Evolutionary conservation across 495 filamentous ascomycete species (phyloP).

Genomic region (Saxophila tyrrhenica): DNA sequence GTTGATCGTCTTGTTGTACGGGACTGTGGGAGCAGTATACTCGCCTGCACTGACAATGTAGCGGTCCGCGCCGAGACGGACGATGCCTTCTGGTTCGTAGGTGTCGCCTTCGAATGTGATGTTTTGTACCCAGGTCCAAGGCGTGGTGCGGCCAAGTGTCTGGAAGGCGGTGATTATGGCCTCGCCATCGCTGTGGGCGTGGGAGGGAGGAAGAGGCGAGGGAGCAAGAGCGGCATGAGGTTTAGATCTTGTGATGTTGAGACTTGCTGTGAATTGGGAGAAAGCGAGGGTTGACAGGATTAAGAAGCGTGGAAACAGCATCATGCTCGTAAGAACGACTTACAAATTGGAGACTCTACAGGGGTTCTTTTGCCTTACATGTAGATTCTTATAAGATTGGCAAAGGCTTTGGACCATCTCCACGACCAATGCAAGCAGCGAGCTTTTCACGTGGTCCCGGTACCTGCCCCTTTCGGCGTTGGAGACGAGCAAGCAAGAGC

Average conservation of each 20-base stretch:
- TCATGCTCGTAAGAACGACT: neutral
- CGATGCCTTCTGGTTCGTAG: constrained; percentile 7
- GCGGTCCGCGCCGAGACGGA: constrained; percentile 3
- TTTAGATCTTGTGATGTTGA: constrained; percentile 5
- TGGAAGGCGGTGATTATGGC: constrained; percentile 7
- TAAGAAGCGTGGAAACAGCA: neutral
- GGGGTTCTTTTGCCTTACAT: too few relatives aligned
- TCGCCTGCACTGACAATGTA: constrained; percentile 8
- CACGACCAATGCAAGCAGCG: neutral
- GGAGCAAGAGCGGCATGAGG: constrained; percentile 2
- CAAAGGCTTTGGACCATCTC: too few relatives aligned
- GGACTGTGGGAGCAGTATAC: constrained; percentile 2
- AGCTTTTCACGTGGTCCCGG: neutral
- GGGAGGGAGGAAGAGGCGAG: constrained; percentile 1
- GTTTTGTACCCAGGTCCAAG: constrained; percentile 8
- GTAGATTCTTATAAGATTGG: too few relatives aligned
- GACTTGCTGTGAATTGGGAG: neutral
- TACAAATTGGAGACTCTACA: too few relatives aligned
- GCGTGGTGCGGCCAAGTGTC: constrained; percentile 4
- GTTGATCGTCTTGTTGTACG: constrained; percentile 7
- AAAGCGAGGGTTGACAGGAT: neutral
- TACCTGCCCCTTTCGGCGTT: neutral
- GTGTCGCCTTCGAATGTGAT: constrained; percentile 4
- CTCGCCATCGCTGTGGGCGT: constrained; percentile 7
- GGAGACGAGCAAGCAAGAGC: too few relatives aligned